phyloP scores from a whole-genome alignment of 352 stramenopile genomes.

The Phytophthora hybrid region DNA sequence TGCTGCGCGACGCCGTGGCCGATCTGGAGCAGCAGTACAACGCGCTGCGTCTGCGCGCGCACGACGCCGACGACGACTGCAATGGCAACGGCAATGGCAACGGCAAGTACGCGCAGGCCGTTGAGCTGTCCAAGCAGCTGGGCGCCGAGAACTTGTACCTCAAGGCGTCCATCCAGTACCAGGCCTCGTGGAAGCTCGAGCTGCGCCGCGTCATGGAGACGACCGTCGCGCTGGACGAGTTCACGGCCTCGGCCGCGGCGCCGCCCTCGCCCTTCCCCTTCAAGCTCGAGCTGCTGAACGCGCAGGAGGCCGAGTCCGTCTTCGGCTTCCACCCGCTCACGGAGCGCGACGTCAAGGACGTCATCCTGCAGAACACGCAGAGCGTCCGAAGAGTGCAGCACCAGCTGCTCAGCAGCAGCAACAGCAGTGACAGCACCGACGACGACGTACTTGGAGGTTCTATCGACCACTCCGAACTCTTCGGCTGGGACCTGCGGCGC shows the following conservation, averaged over 20 bases:
- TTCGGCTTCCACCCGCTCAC: conserved; percentile 50
- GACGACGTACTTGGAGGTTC: conserved; percentile 12
- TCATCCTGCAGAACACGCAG: conserved; percentile 51
- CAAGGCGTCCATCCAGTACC: conserved; percentile 55
- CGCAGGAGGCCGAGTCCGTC: conserved; percentile 47
- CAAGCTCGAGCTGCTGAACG: conserved; percentile 35
- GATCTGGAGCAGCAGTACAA: conserved; percentile 58
- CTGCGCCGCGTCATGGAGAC: conserved; percentile 61
- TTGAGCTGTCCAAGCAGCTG: conserved; percentile 49
- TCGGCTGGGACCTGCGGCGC: conserved; percentile 54
- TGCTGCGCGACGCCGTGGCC: conserved; percentile 46
- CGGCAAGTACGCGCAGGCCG: conserved; percentile 33
- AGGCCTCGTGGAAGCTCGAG: conserved; percentile 57
- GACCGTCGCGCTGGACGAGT: conserved; percentile 40
- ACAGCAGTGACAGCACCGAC: conserved; percentile 6
- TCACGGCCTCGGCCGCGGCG: conserved; percentile 25
- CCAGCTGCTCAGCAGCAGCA: conserved; percentile 25
- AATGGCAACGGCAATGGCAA: not conserved
- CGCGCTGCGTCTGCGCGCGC: conserved; percentile 42
- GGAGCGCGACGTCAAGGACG: conserved; percentile 46
- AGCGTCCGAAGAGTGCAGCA: conserved; percentile 44
- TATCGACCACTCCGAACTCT: conserved; percentile 44
- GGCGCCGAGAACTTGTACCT: conserved; percentile 64
- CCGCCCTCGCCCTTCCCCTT: conserved; percentile 33
- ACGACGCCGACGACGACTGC: not conserved